Evolutionary conservation across 768 basidiomycete species (phyloP), one percentile per base, ranked within the genome.

Genomic region (Hypsizygus marmoreus): DNA sequence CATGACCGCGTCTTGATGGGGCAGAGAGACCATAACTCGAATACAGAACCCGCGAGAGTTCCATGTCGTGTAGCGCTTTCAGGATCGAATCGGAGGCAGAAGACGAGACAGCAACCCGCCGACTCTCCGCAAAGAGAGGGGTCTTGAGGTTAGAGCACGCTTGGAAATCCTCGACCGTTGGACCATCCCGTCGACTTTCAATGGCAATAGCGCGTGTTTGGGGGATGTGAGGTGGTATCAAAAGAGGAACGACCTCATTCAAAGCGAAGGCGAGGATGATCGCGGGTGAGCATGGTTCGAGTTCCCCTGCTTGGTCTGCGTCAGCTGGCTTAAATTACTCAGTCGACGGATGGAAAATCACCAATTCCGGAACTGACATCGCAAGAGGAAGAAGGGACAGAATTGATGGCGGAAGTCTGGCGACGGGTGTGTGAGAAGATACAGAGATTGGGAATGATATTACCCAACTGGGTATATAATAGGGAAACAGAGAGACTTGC

Each of bases 251-350:
- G 3, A 66, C 65, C 57, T 83, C 80, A 20, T 75, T 69, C 41
- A 83, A 55, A 2, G 74, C 79, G 51, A 77, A 81, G 8, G 71
- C 74, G 47, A 84, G 53, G 40, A 77, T 74, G 42, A 81, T 75
- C 20, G 80, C 75, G 13, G 76, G 70, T 13, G 69, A 67, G 4
- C 63, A 57, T 36, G 73, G 63, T 55, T 68, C 63, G 11, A 75
- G 75, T 30, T 65, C 61, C n/a, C 53, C 26, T 2, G 58, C 54
- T 14, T 51, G 44, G 22, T 47, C 43, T 40, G 14, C 17, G 8
- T 50, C 49, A 26, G 38, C 20, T 11, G 29, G 50, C n/a, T n/a
- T n/a, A n/a, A n/a, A n/a, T n/a, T n/a, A n/a, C n/a, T n/a, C n/a
- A n/a, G n/a, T n/a, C n/a, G n/a, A n/a, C n/a, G n/a, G n/a, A n/a